These are phyloP conservation scores for Ophiocordyceps robertsii DNA, from an alignment of 2,329 filamentous ascomycete species.

Conservation along the genomic window DNA sequence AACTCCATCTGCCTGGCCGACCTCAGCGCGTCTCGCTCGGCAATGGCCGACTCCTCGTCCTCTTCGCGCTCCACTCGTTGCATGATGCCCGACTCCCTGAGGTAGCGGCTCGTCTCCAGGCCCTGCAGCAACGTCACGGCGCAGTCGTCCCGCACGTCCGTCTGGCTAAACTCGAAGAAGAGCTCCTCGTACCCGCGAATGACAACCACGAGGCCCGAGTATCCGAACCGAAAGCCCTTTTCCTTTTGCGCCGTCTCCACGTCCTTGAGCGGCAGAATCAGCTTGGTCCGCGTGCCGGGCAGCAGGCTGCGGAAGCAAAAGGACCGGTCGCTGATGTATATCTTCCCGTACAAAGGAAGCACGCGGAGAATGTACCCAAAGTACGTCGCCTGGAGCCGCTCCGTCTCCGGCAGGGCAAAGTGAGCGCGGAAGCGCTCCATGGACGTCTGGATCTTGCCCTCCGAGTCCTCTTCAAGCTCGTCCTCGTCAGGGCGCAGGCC, in stretches of 20 bases:
- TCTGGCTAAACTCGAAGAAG: constrained; percentile 81
- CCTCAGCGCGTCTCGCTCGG: constrained; percentile 69
- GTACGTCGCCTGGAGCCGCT: constrained; percentile 78
- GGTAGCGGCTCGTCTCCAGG: constrained; percentile 57
- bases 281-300: constrained; percentile 79
- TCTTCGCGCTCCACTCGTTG: constrained; percentile 56
- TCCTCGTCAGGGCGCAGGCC: constrained; percentile 40
- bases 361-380: constrained; percentile 88
- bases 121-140: constrained; percentile 66
- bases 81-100: constrained; percentile 56
- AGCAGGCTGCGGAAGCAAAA: constrained; percentile 91
- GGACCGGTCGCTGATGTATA: constrained; percentile 78
- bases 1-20: constrained; percentile 50
- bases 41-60: constrained; percentile 61
- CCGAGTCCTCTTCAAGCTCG: constrained; percentile 40
- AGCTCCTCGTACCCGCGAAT: constrained; percentile 90
- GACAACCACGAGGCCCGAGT: constrained; percentile 80
- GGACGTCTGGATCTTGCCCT: constrained; percentile 50
- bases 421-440: constrained; percentile 79
- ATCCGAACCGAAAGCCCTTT: constrained; percentile 85
- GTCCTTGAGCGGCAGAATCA: constrained; percentile 81
- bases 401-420: constrained; percentile 74
- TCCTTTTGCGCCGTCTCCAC: constrained; percentile 91
- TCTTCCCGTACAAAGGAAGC: constrained; percentile 85
- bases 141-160: constrained; percentile 77